Conservation (phyloP, 2,329 filamentous ascomycete genomes). For the Elsinoe necatrix region DNA sequence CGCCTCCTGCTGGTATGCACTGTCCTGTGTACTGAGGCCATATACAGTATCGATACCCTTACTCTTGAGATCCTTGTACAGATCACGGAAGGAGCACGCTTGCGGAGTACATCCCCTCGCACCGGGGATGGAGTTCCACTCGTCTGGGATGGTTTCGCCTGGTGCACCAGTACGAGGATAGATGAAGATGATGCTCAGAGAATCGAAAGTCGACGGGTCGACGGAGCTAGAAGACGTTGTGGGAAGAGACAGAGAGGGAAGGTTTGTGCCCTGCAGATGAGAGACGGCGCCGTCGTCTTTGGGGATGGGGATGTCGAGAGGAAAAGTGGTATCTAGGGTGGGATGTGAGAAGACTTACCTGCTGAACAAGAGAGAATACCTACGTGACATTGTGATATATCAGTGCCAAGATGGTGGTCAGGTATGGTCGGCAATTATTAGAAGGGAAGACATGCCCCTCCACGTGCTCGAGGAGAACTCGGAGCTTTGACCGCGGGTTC, state of each 20-base stretch:
- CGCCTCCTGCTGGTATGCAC: constrained; percentile 34
- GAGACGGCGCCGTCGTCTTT: constrained; percentile 35
- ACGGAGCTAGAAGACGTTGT: constrained; percentile 28
- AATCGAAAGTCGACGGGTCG: constrained; percentile 30
- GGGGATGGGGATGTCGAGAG: constrained; percentile 31
- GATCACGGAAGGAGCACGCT: constrained; percentile 38
- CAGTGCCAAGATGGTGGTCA: not conserved
- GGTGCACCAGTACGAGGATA: constrained; percentile 36
- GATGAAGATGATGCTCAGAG: constrained; percentile 36
- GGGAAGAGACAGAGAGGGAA: constrained; percentile 30
- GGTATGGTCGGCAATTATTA: not conserved
- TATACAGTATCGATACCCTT: constrained; percentile 31
- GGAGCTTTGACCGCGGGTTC: constrained; percentile 7
- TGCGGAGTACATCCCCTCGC: constrained; percentile 39
- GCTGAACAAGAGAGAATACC: not conserved
- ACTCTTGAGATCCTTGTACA: constrained; percentile 24
- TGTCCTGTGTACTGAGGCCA: constrained; percentile 34
- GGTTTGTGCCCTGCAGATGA: constrained; percentile 27
- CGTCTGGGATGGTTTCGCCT: constrained; percentile 33
- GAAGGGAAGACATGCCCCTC: not conserved
- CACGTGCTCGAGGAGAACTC: not conserved
- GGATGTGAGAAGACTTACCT: not conserved
- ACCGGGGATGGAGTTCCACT: constrained; percentile 37
- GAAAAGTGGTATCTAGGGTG: constrained; percentile 23
- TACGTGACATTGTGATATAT: constrained; percentile 12